Base-by-base conservation (phyloP, 768 basidiomycete genomes). In the Suillus luteus region DNA sequence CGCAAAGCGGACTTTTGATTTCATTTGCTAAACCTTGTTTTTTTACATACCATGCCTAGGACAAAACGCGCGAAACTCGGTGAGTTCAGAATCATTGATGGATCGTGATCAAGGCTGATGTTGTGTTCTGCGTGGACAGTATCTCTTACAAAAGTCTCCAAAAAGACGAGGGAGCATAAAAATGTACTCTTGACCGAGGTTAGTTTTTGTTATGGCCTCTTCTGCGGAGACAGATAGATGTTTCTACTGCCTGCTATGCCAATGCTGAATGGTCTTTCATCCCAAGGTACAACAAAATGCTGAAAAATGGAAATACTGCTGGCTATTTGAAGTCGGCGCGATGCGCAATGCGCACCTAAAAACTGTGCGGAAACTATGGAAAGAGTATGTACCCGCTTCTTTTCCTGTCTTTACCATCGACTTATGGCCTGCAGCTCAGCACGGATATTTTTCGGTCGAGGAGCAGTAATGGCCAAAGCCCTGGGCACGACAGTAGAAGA, bases 341-440 rank as follows among this genome's bases (percentile, higher is more conserved):
- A 96, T 98, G 95, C 84, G 97, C 65, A 99, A 96, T 79, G 81
- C 95, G 33, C 91, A 94, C 77, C 79, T 99, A 44, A 96, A 99
- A 82, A 95, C 93, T 59, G 93, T 99, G 55, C 85, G 97, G 67
- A 88, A 88, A 64, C 81, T 92, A 67, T 99, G 97, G 97, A 93
- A 93, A 82, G 93, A 92, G 90, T 93, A 69, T 62, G 90, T 79
- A 22, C 43, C 59, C 62, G 17, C 17, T 58, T n/a, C 2, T 27
- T 48, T 51, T 33, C 11, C 64, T 10, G 33, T 37, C 60, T 19
- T 31, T 24, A 59, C 22, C 27, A 55, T 37, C 0, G 33, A 49
- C 60, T 60, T 46, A 58, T 5, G 19, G 33, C 61, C 27, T 49
- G 68, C 64, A 95, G 93, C 66, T 87, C 93, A 65, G 95, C 93